Percentiles rank a stretch among this genome's conserved stretches.
Conservation (phyloP, 352 stramenopile genomes). For the Globisporangium orthogonon region DNA sequence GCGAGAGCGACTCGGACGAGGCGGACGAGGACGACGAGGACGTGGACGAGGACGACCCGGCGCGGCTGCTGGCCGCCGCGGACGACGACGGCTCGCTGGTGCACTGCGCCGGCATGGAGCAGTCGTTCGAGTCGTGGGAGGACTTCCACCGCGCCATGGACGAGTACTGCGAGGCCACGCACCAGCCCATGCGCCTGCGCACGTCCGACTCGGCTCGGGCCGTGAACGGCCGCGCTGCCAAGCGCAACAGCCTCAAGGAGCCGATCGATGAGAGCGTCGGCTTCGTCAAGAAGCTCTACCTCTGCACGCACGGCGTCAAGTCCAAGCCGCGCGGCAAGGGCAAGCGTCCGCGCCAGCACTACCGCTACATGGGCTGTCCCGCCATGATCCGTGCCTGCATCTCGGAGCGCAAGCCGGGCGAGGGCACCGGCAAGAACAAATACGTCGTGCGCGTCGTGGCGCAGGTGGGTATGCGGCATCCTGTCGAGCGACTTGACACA, state of each 20-base stretch:
- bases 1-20: slow-evolving; percentile 50
- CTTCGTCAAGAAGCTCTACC: slow-evolving; percentile 83
- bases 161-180: slow-evolving; percentile 60
- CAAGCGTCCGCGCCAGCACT: slow-evolving; percentile 73
- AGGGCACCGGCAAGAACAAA: slow-evolving; percentile 55
- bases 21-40: slow-evolving; percentile 46
- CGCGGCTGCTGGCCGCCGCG: slow-evolving; percentile 34
- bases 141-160: slow-evolving; percentile 81
- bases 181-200: slow-evolving; percentile 75
- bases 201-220: slow-evolving; percentile 79
- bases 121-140: slow-evolving; percentile 79
- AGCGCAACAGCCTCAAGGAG: slow-evolving; percentile 78
- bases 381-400: slow-evolving; percentile 82
- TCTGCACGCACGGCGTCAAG: slow-evolving; percentile 82
- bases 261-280: slow-evolving; percentile 82
- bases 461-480: slow-evolving; percentile 27
- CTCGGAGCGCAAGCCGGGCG: slow-evolving; percentile 61
- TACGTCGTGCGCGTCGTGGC: slow-evolving; percentile 81
- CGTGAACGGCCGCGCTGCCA: slow-evolving; percentile 70
- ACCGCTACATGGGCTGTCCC: slow-evolving; percentile 79
- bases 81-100: slow-evolving; percentile 61
- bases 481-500: not conserved
- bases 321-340: slow-evolving; percentile 78
- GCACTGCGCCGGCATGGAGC: slow-evolving; percentile 64
- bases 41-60: slow-evolving; percentile 26